phyloP scores from a whole-genome alignment of 768 basidiomycete species.

The Russula ochroleuca region DNA sequence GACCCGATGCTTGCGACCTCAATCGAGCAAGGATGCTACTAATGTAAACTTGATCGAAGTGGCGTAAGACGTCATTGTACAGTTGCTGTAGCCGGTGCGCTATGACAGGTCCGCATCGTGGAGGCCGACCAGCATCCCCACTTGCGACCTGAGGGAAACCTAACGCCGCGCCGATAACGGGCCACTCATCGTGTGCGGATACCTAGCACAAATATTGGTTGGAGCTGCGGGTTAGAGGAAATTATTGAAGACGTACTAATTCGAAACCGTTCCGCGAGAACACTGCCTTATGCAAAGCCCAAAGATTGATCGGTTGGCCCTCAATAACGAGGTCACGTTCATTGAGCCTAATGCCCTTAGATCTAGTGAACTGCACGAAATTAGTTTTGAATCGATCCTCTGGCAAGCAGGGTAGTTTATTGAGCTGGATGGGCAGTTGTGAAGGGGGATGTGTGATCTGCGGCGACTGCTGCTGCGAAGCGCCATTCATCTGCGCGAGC shows the following conservation, averaged over 20 bases:
- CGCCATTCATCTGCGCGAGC: slow-evolving; percentile 1
- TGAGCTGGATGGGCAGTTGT: background rate
- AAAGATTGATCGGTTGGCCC: slow-evolving; percentile 3
- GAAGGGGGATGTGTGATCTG: background rate
- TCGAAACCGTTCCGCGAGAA: slow-evolving; percentile 15
- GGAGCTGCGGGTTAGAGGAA: background rate
- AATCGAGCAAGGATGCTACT: background rate
- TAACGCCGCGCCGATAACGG: slow-evolving; percentile 6
- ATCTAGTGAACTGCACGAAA: slow-evolving; percentile 3
- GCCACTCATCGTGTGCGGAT: slow-evolving; percentile 16
- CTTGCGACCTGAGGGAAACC: slow-evolving; percentile 7
- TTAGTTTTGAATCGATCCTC: slow-evolving; percentile 13
- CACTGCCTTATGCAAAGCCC: slow-evolving; percentile 10
- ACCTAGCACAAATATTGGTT: slow-evolving; percentile 5
- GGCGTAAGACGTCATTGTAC: slow-evolving; percentile 9
- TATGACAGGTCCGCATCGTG: slow-evolving; percentile 9
- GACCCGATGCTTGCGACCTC: background rate
- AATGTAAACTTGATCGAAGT: slow-evolving; percentile 17
- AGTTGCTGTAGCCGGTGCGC: slow-evolving; percentile 13
- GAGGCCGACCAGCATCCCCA: slow-evolving; percentile 3
- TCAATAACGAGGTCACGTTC: slow-evolving; percentile 17
- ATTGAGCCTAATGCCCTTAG: background rate
- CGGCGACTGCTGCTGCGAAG: slow-evolving; percentile 11
- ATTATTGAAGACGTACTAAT: background rate
- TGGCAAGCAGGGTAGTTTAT: slow-evolving; percentile 2